A percentile compares a stretch with the other conserved stretches of the same genome.
Evolutionary conservation across 176 grass and related monocot genomes (phyloP).

Genomic region (Bolboschoenus planiculmis): DNA sequence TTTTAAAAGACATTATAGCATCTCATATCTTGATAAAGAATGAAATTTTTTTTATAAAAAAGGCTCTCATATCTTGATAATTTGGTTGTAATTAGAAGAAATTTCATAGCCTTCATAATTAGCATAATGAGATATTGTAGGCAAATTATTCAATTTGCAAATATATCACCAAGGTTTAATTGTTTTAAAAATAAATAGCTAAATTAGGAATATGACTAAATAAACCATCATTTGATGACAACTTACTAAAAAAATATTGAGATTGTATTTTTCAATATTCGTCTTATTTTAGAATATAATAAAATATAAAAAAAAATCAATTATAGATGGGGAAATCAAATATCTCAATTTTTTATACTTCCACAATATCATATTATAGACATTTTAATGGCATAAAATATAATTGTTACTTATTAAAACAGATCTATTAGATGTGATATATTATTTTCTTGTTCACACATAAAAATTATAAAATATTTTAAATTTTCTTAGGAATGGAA

Average conservation of each 20-base stretch:
- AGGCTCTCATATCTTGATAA: not conserved
- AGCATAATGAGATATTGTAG: not conserved
- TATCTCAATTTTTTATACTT: not conserved
- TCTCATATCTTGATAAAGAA: too few species aligned
- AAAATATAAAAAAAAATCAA: not conserved
- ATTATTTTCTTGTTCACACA: not conserved
- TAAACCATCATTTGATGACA: not conserved
- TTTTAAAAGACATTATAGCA: too few species aligned
- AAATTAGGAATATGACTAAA: not conserved
- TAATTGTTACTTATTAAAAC: too few species aligned
- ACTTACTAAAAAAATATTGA: not conserved
- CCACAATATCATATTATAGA: not conserved
- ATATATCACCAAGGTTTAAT: not conserved
- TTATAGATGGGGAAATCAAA: not conserved
- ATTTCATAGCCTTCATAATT: not conserved
- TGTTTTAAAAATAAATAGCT: not conserved
- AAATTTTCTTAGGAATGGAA: not conserved
- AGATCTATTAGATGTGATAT: too few species aligned
- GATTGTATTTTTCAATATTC: not conserved
- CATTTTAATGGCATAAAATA: too few species aligned
- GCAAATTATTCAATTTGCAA: not conserved
- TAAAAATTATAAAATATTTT: not conserved
- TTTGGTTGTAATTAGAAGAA: not conserved
- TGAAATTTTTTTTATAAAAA: not conserved
- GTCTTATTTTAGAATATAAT: not conserved